Evolutionary conservation across 2,329 filamentous ascomycete genomes (phyloP), one percentile per base, ranked within the genome.

Genomic region (Remersonia thermophila): DNA sequence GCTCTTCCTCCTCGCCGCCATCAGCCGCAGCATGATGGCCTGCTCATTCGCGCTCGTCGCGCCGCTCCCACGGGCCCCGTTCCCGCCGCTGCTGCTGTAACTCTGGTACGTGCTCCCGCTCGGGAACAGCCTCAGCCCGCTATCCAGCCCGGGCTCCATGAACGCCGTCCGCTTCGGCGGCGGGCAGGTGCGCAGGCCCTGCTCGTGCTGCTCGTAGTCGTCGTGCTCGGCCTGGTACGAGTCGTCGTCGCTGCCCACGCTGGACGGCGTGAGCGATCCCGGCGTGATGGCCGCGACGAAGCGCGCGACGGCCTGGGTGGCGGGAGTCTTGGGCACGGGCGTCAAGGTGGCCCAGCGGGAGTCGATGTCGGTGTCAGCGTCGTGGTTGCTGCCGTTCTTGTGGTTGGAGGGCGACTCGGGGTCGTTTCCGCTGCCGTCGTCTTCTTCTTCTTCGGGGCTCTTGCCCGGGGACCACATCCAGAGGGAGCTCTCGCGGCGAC

Each of bases 1-100:
- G 51, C 80, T 89, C 70, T 83, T 85, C 42, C 83, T 68, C 42
- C 81, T 67, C 1, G 80, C 81, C 9, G 78, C 75, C 66, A 83
- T 74, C 42, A 87, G 60, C 32, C 76, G 66, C 57, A 73, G 66
- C 42, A 75, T 60, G 37, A 81, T 63, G 14, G 61, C 62, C 48
- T 71, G 62, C 48, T 77, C 69, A 56, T 71, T 71, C 34, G 69
- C 62, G 33, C 55, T 57, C 38, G 55, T 58, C 20, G 20, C 20
- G n/a, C n/a, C n/a, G n/a, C n/a, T n/a, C n/a, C n/a, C n/a, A n/a
- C n/a, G n/a, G 5, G 9, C 20, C 20, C 5, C 20, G 9, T 23
- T 23, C 20, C 5, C 5, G 20, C 20, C 20, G 9, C 9, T 23
- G 20, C 20, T 23, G 20, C 9, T 23, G n/a, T n/a, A n/a, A 23